phyloP scores from a whole-genome alignment of 179 eudicot species.

The Silene coronaria region DNA sequence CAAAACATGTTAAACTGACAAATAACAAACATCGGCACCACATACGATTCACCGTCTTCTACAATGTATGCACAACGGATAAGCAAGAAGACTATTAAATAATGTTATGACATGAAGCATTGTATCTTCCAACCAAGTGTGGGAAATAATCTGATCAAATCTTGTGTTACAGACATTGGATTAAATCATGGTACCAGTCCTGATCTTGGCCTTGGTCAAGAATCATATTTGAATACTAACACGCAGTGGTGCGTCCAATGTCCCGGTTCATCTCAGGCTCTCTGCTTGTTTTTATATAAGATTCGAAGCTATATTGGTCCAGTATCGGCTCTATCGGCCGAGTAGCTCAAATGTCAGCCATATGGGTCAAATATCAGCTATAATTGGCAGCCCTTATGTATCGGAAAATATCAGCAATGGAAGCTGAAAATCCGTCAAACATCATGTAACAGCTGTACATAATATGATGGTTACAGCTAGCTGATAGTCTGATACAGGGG shows the following conservation, averaged over 20 bases:
- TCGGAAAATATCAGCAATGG: too few species aligned
- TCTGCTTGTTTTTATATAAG: too few species aligned
- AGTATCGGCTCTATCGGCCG: not conserved
- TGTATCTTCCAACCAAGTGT: not conserved
- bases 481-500: too few species aligned
- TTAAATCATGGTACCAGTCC: not conserved
- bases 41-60: not conserved
- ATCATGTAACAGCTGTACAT: too few species aligned
- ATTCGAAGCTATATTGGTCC: not conserved
- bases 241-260: not conserved
- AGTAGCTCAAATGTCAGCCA: not conserved
- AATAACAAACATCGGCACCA: not conserved
- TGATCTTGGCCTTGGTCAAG: not conserved
- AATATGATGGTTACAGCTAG: too few species aligned
- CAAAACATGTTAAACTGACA: not conserved
- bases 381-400: too few species aligned
- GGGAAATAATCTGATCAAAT: not conserved
- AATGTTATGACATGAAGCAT: not conserved
- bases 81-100: not conserved
- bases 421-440: too few species aligned
- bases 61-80: not conserved
- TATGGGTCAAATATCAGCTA: not conserved
- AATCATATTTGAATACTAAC: too few species aligned
- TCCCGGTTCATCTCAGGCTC: not conserved
- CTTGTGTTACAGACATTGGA: not conserved